Evolutionary conservation across 2,329 filamentous ascomycete genomes (phyloP).

Genomic region (Sporothrix brasiliensis): DNA sequence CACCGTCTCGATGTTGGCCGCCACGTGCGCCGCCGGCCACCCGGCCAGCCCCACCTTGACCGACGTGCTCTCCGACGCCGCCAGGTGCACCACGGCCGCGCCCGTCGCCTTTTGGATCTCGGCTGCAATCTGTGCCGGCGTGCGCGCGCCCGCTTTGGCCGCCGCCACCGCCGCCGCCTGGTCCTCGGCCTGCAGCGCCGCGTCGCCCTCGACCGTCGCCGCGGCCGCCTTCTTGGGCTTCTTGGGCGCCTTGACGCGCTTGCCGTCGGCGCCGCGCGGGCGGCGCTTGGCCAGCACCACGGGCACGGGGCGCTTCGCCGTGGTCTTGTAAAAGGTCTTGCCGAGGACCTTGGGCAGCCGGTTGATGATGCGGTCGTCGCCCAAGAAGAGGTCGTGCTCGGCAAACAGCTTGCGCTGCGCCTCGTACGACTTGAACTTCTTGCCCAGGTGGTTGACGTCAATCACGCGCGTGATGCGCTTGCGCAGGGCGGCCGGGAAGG

Average conservation of each 20-base stretch:
- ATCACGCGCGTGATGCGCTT: slow-evolving; percentile 75
- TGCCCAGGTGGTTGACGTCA: slow-evolving; percentile 75
- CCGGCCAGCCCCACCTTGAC: slow-evolving; percentile 76
- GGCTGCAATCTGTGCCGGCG: slow-evolving; percentile 68
- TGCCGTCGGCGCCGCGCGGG: slow-evolving; percentile 63
- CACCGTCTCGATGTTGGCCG: slow-evolving; percentile 78
- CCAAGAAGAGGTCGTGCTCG: slow-evolving; percentile 92
- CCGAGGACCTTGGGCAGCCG: slow-evolving; percentile 76
- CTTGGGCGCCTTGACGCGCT: slow-evolving; percentile 55
- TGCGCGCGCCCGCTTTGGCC: slow-evolving; percentile 49
- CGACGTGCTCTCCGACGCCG: slow-evolving; percentile 76
- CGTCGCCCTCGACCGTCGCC: slow-evolving; percentile 63
- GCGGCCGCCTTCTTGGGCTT: slow-evolving; percentile 54
- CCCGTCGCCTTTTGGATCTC: slow-evolving; percentile 79
- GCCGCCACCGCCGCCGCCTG: slow-evolving; percentile 67
- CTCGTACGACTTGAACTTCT: slow-evolving; percentile 89
- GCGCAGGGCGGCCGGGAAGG: slow-evolving; percentile 68
- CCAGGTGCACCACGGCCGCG: slow-evolving; percentile 78
- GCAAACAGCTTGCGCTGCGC: slow-evolving; percentile 77
- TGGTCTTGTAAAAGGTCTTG: slow-evolving; percentile 88
- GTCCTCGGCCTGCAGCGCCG: slow-evolving; percentile 79
- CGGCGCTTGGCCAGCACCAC: slow-evolving; percentile 66
- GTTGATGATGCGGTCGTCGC: slow-evolving; percentile 81
- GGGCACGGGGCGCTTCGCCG: slow-evolving; percentile 82
- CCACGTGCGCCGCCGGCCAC: slow-evolving; percentile 74